phyloP scores from a whole-genome alignment of 1,284 basidiomycete genomes.

The Meripilus lineatus region DNA sequence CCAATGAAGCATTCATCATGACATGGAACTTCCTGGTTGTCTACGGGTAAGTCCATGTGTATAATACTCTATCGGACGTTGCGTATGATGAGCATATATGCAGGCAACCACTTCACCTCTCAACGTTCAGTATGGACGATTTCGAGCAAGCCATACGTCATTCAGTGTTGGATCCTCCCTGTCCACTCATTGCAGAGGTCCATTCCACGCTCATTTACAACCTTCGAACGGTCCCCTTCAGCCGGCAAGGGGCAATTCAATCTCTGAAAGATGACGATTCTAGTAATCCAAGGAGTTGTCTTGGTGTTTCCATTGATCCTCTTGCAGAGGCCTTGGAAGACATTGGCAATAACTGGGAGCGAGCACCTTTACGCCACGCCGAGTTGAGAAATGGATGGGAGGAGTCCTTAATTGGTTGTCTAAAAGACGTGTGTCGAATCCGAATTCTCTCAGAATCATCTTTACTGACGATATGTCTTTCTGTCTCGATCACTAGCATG shows the following conservation, averaged over 20 bases:
- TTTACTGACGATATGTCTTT: conserved; percentile 3
- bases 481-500: conserved; percentile 50
- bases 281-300: too few relatives aligned
- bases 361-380: conserved; percentile 58
- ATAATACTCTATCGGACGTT: not conserved
- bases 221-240: conserved; percentile 73
- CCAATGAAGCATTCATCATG: conserved; percentile 85
- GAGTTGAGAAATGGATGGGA: conserved; percentile 82
- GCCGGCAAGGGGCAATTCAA: conserved; percentile 63
- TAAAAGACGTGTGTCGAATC: conserved; percentile 75
- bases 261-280: conserved; percentile 46
- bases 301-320: conserved; percentile 55
- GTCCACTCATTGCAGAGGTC: conserved; percentile 80
- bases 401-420: conserved; percentile 77
- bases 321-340: conserved; percentile 63
- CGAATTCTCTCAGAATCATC: conserved; percentile 10
- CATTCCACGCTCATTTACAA: conserved; percentile 89
- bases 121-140: conserved; percentile 92
- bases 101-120: conserved; percentile 84
- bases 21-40: conserved; percentile 91
- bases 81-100: not conserved
- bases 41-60: conserved; percentile 74
- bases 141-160: conserved; percentile 88
- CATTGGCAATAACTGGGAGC: conserved; percentile 78
- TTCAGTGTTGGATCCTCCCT: conserved; percentile 61